These are phyloP conservation scores for Rhodotorula sp. DNA, from an alignment of 1,284 basidiomycete species.

Conservation along the genomic window DNA sequence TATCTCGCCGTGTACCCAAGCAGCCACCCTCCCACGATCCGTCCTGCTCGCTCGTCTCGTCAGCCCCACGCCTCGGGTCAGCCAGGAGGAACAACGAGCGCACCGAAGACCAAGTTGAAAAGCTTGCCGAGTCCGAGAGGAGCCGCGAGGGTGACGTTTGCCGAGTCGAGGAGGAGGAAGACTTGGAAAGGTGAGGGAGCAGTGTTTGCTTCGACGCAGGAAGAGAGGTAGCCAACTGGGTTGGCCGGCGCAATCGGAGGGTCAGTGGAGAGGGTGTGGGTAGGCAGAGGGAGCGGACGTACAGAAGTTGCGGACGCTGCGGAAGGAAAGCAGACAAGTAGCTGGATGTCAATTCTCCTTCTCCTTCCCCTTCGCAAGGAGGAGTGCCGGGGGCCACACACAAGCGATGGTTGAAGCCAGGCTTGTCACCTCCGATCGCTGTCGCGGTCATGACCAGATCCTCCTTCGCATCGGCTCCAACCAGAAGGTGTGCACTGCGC, in stretches of 20 bases:
- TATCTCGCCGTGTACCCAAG: not conserved
- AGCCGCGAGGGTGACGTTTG: not conserved
- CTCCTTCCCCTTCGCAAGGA: not conserved
- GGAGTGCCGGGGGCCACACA: not conserved
- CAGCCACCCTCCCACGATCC: not conserved
- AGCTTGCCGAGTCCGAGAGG: not conserved
- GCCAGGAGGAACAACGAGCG: not conserved
- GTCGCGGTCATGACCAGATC: not conserved
- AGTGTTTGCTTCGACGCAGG: not conserved
- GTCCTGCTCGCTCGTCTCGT: not conserved
- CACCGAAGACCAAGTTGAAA: not conserved
- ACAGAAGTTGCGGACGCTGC: slow-evolving; percentile 3
- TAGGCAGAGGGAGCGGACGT: not conserved
- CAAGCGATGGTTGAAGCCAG: not conserved
- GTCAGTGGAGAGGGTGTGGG: not conserved
- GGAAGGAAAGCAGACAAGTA: not conserved
- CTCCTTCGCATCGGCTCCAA: not conserved
- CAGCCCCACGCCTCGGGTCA: not conserved
- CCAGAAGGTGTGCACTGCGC: not conserved
- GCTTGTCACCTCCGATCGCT: not conserved
- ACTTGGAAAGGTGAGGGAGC: not conserved
- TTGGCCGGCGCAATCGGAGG: too few relatives aligned
- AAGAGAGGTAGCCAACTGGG: slow-evolving; percentile 2
- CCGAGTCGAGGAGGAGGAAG: slow-evolving; percentile 4
- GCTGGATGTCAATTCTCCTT: not conserved